These are phyloP conservation scores for Phalaenopsis aphrodite DNA, from an alignment of 106 monocot species.

Conservation along the genomic window DNA sequence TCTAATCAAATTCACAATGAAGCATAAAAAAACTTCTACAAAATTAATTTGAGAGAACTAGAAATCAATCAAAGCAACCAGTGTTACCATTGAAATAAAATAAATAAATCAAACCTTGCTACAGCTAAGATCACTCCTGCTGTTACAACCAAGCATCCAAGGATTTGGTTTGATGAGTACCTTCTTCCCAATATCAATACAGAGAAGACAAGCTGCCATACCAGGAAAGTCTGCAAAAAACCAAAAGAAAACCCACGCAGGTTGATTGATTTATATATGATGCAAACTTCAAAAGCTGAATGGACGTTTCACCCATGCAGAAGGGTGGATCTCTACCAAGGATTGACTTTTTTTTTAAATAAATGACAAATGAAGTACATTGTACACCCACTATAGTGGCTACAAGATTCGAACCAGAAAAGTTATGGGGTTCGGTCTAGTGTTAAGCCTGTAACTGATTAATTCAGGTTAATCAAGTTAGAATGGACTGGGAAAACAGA, in stretches of 20 bases:
- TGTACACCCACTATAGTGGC: not conserved
- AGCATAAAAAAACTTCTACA: not conserved
- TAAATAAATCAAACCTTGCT: conserved; percentile 45
- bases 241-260: not conserved
- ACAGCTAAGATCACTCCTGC: conserved; percentile 78
- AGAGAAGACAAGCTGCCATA: conserved; percentile 97
- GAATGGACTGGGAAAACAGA: not conserved
- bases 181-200: conserved; percentile 66
- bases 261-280: not conserved
- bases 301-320: not conserved
- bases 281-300: not conserved
- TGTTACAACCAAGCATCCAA: conserved; percentile 82
- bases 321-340: not conserved
- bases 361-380: not conserved
- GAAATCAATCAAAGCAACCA: not conserved
- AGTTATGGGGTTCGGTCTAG: not conserved
- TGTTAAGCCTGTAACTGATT: not conserved
- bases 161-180: conserved; percentile 60
- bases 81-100: not conserved
- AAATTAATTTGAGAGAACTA: not conserved
- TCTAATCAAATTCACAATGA: not conserved
- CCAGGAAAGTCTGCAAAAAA: conserved; percentile 77
- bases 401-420: not conserved
- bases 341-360: not conserved
- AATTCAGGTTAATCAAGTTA: not conserved